Evolutionary conservation across 352 stramenopile genomes (phyloP), one percentile per base, ranked within the genome.

Genomic region (Paralagenidium karlingii): DNA sequence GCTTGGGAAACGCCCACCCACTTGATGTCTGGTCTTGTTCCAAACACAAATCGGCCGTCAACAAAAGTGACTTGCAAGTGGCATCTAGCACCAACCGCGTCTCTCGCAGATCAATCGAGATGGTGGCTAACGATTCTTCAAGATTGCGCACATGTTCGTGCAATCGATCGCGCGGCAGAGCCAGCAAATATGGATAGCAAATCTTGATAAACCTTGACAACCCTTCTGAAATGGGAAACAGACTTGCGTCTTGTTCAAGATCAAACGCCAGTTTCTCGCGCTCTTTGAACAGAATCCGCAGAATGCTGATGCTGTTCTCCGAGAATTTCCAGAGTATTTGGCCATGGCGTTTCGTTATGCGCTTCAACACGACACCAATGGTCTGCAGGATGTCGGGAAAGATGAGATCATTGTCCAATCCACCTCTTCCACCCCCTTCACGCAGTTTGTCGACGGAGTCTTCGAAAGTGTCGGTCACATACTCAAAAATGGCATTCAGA

Each of bases 101-200:
- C 6, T 42, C 19, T 5, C 51, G 21, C 1, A 63, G 20, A 20
- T 53, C 21, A 1, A 68, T 26, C 9, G 37, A 50, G 28, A 65
- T 53, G 9, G 46, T 40, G 18, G 29, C 40, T 24, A 76, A 38
- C 22, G 58, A 20, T 4, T 45, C 53, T 8, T 34, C 50, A 2
- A 80, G 43, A 12, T 40, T 37, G 13, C 43, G n/a, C 71, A 66
- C 82, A 38, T 51, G 60, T 2, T 46, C 27, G 6, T 44, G 27
- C 11, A 82, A 49, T 27, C 58, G 52, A 40, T 83, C 68, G 33
- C 53, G 55, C 7, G 65, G 40, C 16, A 75, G 38, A 29, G 60
- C 80, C 0, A 75, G 48, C 24, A 87, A 22, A 33, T 87, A 84
- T 19, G 73, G 73, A 34, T 87, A 87, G 32, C 81, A 84, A 9